Conservation (phyloP, 1,284 basidiomycete species). For the Ustilago loliicola region DNA sequence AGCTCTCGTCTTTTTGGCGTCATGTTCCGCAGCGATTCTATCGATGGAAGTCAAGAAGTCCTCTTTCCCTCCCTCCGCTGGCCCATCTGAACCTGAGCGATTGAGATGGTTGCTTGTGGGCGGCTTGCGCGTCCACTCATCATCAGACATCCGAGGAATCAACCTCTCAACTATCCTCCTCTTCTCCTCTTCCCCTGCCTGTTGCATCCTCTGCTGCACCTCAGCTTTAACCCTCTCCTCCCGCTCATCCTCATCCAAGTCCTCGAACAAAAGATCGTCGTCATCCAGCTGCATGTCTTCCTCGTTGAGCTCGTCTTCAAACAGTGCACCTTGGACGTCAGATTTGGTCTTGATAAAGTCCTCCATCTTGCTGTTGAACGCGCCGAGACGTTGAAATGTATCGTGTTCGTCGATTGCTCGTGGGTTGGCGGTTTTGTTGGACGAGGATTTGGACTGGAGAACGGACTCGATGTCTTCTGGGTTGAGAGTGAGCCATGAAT, state of each 20-base stretch:
- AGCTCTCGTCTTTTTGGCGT: neutral
- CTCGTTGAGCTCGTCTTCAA: conserved; percentile 55
- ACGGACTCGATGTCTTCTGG: conserved; percentile 52
- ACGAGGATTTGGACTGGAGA: conserved; percentile 15
- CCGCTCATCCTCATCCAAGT: conserved; percentile 38
- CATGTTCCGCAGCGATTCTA: conserved; percentile 16
- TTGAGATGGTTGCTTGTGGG: neutral
- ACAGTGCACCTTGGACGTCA: conserved; percentile 60
- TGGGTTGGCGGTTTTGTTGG: conserved; percentile 4
- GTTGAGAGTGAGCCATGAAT: conserved; percentile 56
- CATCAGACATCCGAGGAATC: conserved; percentile 34
- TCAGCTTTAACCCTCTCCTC: conserved; percentile 19
- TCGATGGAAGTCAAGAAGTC: conserved; percentile 42
- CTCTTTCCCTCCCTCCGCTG: neutral
- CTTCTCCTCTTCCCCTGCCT: conserved; percentile 20
- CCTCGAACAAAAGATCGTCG: conserved; percentile 46
- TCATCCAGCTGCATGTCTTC: conserved; percentile 43
- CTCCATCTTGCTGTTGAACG: conserved; percentile 60
- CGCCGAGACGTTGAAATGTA: conserved; percentile 47
- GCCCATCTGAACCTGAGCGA: no score
- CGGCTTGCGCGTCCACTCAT: conserved; percentile 34
- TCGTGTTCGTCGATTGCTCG: conserved; percentile 35
- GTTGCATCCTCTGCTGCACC: conserved; percentile 24
- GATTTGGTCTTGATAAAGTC: conserved; percentile 60
- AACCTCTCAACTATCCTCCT: conserved; percentile 27